A percentile compares a stretch with the other conserved stretches of the same genome.
Evolutionary conservation across 169 alveolate species (phyloP).

Genomic region (Plasmodium sp.): DNA sequence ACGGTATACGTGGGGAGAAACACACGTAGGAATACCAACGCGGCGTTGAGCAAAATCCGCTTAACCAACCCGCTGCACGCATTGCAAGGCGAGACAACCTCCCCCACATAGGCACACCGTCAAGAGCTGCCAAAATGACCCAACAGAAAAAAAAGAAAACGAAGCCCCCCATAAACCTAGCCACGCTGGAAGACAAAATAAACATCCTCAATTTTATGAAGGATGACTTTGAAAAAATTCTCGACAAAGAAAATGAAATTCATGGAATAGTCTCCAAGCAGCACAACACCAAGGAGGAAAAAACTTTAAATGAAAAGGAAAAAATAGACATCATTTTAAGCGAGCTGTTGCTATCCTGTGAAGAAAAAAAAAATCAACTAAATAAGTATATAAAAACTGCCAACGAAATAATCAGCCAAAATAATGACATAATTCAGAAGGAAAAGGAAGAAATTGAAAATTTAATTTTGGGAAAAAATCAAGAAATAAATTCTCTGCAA

Average conservation of each 20-base stretch:
- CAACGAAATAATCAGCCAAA: conserved; percentile 35
- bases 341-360: conserved; percentile 31
- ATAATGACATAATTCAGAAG: conserved; percentile 32
- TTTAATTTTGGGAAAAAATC: conserved; percentile 29
- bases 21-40: neutral
- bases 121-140: neutral
- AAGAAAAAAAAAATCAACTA: conserved; percentile 37
- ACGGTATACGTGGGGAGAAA: neutral
- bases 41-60: neutral
- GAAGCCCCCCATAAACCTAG: conserved; percentile 13
- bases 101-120: neutral
- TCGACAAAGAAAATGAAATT: conserved; percentile 40
- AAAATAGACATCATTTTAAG: conserved; percentile 37
- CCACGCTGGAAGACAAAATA: conserved; percentile 38
- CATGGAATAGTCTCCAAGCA: neutral
- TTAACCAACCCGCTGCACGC: neutral
- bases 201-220: conserved; percentile 44
- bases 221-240: conserved; percentile 50
- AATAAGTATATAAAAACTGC: conserved; percentile 37
- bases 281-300: conserved; percentile 22
- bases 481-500: conserved; percentile 18
- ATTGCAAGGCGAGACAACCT: too few species aligned
- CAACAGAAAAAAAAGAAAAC: conserved; percentile 29
- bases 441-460: conserved; percentile 16
- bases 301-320: conserved; percentile 30